Percentiles rank a stretch among this genome's conserved stretches.
phyloP scores from a whole-genome alignment of 208 protist genomes.

The Crithidia brevicula region DNA sequence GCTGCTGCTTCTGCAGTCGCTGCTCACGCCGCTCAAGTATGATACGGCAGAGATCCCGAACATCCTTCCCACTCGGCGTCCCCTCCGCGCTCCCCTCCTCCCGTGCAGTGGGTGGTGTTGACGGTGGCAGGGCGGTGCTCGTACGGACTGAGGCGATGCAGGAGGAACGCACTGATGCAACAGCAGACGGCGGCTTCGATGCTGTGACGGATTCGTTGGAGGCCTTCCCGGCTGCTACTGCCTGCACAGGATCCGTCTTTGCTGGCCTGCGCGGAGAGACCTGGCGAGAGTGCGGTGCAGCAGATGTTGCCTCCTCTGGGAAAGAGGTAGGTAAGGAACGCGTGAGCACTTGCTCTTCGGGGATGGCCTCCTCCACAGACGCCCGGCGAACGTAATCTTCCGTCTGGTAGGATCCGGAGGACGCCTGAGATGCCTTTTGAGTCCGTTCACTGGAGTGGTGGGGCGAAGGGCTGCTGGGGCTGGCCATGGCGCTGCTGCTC shows the following conservation, averaged over 20 bases:
- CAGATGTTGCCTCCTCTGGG: background rate
- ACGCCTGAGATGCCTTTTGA: background rate
- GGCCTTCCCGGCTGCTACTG: no score
- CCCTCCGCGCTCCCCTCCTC: no score
- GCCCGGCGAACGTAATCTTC: slow-evolving; percentile 2
- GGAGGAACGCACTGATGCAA: no score
- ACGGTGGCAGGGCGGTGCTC: no score
- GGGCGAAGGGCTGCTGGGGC: background rate
- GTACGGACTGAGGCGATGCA: no score
- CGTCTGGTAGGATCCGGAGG: background rate
- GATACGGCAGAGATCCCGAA: slow-evolving; percentile 7
- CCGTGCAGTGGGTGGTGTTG: no score
- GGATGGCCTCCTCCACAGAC: slow-evolving; percentile 2
- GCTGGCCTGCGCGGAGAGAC: no score
- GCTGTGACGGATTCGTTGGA: no score
- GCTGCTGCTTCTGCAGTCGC: slow-evolving; percentile 11
- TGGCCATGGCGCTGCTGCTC: background rate
- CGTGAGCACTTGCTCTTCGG: background rate
- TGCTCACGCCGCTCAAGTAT: slow-evolving; percentile 18
- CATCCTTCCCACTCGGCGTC: background rate
- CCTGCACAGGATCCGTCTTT: no score
- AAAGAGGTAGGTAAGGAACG: background rate
- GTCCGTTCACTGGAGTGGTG: background rate
- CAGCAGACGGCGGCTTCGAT: no score
- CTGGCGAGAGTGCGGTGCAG: no score